Evolutionary conservation across 2,329 filamentous ascomycete genomes (phyloP).

Genomic region (Ophiocordyceps camponoti-rufipedis): DNA sequence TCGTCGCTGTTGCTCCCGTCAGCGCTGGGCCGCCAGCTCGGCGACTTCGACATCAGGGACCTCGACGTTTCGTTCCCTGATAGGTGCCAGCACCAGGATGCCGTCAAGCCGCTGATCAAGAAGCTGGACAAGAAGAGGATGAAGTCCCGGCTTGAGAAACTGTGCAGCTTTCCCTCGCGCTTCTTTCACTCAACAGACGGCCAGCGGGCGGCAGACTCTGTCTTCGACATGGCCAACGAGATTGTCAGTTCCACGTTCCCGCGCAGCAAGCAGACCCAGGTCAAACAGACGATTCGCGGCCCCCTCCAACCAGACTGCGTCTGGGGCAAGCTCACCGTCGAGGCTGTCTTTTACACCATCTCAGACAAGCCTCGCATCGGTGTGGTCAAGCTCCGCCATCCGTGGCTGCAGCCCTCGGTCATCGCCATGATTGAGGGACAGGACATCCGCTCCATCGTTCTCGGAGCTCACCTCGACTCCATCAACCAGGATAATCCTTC

Average conservation of each 20-base stretch:
- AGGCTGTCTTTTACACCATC: no score
- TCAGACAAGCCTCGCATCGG: slow-evolving; percentile 30
- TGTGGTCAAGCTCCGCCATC: slow-evolving; percentile 54
- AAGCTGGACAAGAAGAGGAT: not conserved
- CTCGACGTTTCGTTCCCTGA: not conserved
- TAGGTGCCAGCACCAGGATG: not conserved
- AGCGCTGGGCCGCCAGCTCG: not conserved
- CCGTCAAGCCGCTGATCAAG: not conserved
- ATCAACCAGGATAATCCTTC: slow-evolving; percentile 85
- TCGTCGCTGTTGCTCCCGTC: not conserved
- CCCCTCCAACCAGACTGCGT: no score
- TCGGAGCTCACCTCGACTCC: slow-evolving; percentile 87
- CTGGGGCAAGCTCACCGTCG: no score
- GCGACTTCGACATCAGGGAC: not conserved
- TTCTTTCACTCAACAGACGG: slow-evolving; percentile 71
- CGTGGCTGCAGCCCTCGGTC: slow-evolving; percentile 80
- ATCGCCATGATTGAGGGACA: slow-evolving; percentile 78
- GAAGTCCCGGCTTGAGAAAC: slow-evolving; percentile 28
- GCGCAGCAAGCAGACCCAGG: no score
- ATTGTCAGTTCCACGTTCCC: slow-evolving; percentile 29
- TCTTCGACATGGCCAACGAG: slow-evolving; percentile 47
- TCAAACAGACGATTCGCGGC: no score
- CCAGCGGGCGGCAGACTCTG: slow-evolving; percentile 69
- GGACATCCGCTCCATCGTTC: slow-evolving; percentile 65
- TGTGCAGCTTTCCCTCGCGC: slow-evolving; percentile 64